These are phyloP conservation scores for Argentina anserina DNA, from an alignment of 306 rosid genomes.

Conservation along the genomic window DNA sequence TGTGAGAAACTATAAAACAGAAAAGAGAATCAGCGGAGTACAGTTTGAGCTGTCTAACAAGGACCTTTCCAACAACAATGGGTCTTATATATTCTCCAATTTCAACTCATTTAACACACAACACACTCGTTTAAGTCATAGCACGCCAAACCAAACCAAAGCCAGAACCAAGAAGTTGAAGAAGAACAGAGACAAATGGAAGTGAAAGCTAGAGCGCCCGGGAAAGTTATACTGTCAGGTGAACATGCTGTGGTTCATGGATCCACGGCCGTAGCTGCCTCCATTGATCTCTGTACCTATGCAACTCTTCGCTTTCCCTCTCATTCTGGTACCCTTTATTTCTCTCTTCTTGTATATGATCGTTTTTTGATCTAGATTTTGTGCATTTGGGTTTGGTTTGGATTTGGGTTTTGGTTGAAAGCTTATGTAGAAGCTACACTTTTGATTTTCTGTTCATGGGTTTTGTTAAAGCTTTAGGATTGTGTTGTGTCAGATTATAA, in stretches of 20 bases:
- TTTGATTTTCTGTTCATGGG: slow-evolving; percentile 7
- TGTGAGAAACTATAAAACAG: not conserved
- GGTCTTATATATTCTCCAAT: not conserved
- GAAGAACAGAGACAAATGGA: slow-evolving; percentile 40
- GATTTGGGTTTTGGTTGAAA: slow-evolving; percentile 1
- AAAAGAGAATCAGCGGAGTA: not conserved
- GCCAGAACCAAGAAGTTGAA: not conserved
- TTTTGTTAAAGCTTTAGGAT: not conserved
- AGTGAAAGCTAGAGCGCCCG: slow-evolving; percentile 87
- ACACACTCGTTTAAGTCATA: not conserved
- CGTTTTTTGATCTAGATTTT: not conserved
- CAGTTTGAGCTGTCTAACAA: not conserved
- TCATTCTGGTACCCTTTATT: slow-evolving; percentile 49
- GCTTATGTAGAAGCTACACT: slow-evolving; percentile 9
- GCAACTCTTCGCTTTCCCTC: slow-evolving; percentile 67
- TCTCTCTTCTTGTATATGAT: not conserved
- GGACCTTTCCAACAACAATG: not conserved
- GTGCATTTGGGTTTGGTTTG: not conserved
- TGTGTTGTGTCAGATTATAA: not conserved
- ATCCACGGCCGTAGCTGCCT: slow-evolving; percentile 89
- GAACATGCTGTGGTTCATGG: slow-evolving; percentile 99
- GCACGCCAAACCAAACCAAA: not conserved
- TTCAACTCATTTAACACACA: not conserved
- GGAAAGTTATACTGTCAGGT: slow-evolving; percentile 79
- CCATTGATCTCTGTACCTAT: slow-evolving; percentile 67